Percentiles rank a stretch among this genome's conserved stretches.
Evolutionary conservation across 2,329 filamentous ascomycete species (phyloP).

Genomic region (Paraconiothyrium sp.): DNA sequence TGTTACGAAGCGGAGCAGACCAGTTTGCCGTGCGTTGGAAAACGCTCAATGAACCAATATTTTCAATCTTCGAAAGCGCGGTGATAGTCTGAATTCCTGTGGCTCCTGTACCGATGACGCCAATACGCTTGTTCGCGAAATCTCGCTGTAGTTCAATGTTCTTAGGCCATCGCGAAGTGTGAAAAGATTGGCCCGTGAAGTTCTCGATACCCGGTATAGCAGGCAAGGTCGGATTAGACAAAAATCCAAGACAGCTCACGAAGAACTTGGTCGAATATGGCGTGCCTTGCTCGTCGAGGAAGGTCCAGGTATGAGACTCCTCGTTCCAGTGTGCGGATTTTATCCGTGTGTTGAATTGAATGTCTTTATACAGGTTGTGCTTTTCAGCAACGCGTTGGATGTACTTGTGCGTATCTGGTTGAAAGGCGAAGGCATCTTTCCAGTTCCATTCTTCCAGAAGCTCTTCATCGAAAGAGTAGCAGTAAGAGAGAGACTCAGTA

Average conservation of each 20-base stretch:
- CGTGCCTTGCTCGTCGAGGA: constrained; percentile 12
- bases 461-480: constrained; percentile 53
- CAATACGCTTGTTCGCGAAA: constrained; percentile 59
- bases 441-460: constrained; percentile 62
- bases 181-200: constrained; percentile 65
- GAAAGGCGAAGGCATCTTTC: constrained; percentile 57
- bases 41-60: constrained; percentile 19
- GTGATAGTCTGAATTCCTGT: constrained; percentile 66
- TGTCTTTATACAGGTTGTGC: constrained; percentile 62
- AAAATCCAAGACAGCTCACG: constrained; percentile 26
- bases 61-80: constrained; percentile 21
- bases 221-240: constrained; percentile 24
- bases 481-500: constrained; percentile 52
- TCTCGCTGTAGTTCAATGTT: constrained; percentile 56
- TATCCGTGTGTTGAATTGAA: constrained; percentile 62
- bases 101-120: constrained; percentile 69
- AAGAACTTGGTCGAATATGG: constrained; percentile 21
- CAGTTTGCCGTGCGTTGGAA: constrained; percentile 70
- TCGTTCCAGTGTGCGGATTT: constrained; percentile 59
- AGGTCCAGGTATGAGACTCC: constrained; percentile 21
- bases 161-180: constrained; percentile 67
- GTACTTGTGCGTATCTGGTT: constrained; percentile 41
- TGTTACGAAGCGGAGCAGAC: constrained; percentile 62
- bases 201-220: constrained; percentile 59
- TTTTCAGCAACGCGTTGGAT: constrained; percentile 36